A percentile compares a stretch with the other conserved stretches of the same genome.
Evolutionary conservation across 352 stramenopile genomes (phyloP).

Genomic region (Globisporangium carolinianum): DNA sequence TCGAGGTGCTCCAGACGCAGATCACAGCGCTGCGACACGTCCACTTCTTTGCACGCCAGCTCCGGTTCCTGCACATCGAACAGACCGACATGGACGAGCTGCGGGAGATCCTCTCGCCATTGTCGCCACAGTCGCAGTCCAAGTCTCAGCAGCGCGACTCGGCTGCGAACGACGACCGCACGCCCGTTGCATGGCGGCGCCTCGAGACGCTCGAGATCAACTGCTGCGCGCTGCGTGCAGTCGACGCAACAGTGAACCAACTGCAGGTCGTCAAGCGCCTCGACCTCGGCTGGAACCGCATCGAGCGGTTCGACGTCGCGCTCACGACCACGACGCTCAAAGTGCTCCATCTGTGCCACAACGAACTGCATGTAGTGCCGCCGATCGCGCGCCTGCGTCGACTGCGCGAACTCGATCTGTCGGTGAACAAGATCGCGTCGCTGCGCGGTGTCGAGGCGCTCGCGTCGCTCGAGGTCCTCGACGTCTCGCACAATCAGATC

Average conservation of each 20-base stretch:
- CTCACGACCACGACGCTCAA: slow-evolving; percentile 30
- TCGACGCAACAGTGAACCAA: slow-evolving; percentile 55
- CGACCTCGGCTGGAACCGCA: slow-evolving; percentile 73
- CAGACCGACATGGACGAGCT: slow-evolving; percentile 47
- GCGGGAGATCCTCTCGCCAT: slow-evolving; percentile 33
- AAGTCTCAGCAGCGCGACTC: too few species aligned
- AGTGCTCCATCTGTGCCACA: slow-evolving; percentile 64
- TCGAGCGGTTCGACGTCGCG: slow-evolving; percentile 27
- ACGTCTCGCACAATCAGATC: slow-evolving; percentile 71
- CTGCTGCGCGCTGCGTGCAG: slow-evolving; percentile 37
- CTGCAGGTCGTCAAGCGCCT: slow-evolving; percentile 33
- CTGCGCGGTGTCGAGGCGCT: slow-evolving; percentile 46
- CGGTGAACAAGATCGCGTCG: slow-evolving; percentile 54
- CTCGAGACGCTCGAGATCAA: slow-evolving; percentile 62
- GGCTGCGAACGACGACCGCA: not conserved
- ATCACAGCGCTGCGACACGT: slow-evolving; percentile 35
- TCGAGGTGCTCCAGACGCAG: slow-evolving; percentile 59
- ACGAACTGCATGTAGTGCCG: slow-evolving; percentile 39
- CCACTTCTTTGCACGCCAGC: slow-evolving; percentile 61
- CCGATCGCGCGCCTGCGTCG: slow-evolving; percentile 28
- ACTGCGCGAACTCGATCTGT: slow-evolving; percentile 56
- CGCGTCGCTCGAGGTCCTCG: slow-evolving; percentile 34
- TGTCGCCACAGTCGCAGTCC: not conserved
- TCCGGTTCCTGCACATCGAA: slow-evolving; percentile 63
- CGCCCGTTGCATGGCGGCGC: slow-evolving; percentile 24